Percentiles rank a stretch among this genome's conserved stretches.
Evolutionary conservation across 805 yeast genomes (phyloP).

Genomic region (Trichomonascus vanleenenianus): DNA sequence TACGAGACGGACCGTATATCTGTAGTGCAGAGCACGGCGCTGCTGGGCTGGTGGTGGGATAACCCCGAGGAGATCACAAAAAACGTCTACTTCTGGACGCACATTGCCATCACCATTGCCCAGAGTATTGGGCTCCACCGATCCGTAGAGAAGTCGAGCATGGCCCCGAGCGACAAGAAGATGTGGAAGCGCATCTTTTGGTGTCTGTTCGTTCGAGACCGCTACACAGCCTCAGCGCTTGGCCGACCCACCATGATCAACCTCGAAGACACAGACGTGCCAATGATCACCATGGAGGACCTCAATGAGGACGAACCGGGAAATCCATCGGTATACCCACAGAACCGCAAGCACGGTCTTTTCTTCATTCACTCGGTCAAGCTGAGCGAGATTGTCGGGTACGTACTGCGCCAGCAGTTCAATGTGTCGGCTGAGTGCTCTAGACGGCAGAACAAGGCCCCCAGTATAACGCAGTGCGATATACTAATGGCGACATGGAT

Average conservation of each 20-base stretch:
- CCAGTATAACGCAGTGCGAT: slow-evolving; percentile 57
- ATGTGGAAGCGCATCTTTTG: slow-evolving; percentile 70
- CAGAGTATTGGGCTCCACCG: slow-evolving; percentile 74
- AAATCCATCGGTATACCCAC: slow-evolving; percentile 31
- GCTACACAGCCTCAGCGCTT: slow-evolving; percentile 60
- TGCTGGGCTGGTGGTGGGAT: slow-evolving; percentile 67
- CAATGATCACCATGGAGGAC: slow-evolving; percentile 62
- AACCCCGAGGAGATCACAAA: slow-evolving; percentile 63
- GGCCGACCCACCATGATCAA: slow-evolving; percentile 67
- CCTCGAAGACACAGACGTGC: slow-evolving; percentile 67
- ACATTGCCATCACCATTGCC: slow-evolving; percentile 61
- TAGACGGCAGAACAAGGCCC: slow-evolving; percentile 34
- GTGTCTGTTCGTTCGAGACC: slow-evolving; percentile 65
- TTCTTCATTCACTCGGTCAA: slow-evolving; percentile 57
- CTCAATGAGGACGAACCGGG: slow-evolving; percentile 47
- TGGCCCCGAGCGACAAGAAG: slow-evolving; percentile 36
- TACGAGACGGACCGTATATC: slow-evolving; percentile 59
- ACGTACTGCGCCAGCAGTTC: slow-evolving; percentile 60
- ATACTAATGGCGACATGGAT: slow-evolving; percentile 74
- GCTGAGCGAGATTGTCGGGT: slow-evolving; percentile 63
- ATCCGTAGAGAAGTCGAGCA: slow-evolving; percentile 33
- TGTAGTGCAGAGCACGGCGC: slow-evolving; percentile 51
- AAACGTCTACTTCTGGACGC: slow-evolving; percentile 61
- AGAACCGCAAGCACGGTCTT: slow-evolving; percentile 42
- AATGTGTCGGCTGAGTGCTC: slow-evolving; percentile 58